Base-by-base conservation (phyloP, 768 basidiomycete species). In the Gautieria morchelliformis region DNA sequence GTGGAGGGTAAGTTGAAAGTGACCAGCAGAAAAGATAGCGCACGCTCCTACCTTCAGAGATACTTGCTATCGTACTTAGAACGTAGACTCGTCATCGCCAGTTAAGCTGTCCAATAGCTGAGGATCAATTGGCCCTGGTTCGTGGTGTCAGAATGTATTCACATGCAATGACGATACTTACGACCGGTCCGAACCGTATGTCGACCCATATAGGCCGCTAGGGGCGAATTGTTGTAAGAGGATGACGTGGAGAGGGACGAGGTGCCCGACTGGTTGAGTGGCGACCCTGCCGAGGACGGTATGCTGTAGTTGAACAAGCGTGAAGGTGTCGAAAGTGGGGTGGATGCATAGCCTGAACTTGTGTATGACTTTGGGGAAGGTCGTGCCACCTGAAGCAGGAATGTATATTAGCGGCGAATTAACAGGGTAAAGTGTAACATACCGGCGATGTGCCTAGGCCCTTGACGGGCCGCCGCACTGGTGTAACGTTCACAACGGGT, bases 271-370 rank as follows among this genome's bases (percentile, higher is more conserved):
- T 57, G 56, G 32, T 57, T 57, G 14, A 57, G 48, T 20, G 56
- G 56, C 10, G 32, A 50, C n/a, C 56, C 56, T 48, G 42, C 24
- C 1, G 56, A 47, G 24, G 56, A 57, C 4, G 45, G 35, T 12
- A 57, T 37, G 27, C 44, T 49, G 37, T 48, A 57, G 37, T 49
- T 50, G 12, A 50, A 19, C 24, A 50, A 10, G 20, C 56, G 44
- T n/a, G 56, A 57, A 7, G 22, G 24, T 48, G 56, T 39, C 20
- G 56, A 48, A 19, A 47, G 12, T 11, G 56, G 56, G 30, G 56
- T 57, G 11, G 56, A 57, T 49, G 56, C 56, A 41, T 57, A 57
- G n/a, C 56, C 56, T 17, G 56, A 57, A 45, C 56, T 57, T 8
- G 19, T 15, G 15, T 50, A 39, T 17, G 45, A 49, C 48, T 19